Evolutionary conservation across 495 filamentous ascomycete species (phyloP).

Genomic region (Eremomyces bilateralis): DNA sequence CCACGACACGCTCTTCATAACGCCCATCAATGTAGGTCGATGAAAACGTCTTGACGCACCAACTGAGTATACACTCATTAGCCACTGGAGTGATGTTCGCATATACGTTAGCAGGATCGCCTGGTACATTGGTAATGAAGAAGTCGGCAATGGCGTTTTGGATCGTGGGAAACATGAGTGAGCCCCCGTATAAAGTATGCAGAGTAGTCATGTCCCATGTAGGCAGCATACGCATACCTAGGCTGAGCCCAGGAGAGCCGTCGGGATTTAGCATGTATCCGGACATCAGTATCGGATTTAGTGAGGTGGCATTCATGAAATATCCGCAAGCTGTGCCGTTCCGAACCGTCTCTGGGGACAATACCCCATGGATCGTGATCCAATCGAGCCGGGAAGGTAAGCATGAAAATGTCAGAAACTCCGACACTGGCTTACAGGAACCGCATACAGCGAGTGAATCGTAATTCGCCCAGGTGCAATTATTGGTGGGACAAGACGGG

Average conservation of each 20-base stretch:
- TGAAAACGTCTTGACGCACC: constrained; percentile 7
- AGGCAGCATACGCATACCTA: constrained; percentile 3
- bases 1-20: constrained; percentile 4
- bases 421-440: constrained; percentile 2
- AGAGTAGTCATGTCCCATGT: background rate
- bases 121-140: background rate
- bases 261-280: constrained; percentile 6
- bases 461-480: constrained; percentile 9
- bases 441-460: constrained; percentile 8
- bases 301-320: constrained; percentile 5
- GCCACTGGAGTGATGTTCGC: constrained; percentile 3
- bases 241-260: constrained; percentile 1
- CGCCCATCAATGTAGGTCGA: constrained; percentile 5
- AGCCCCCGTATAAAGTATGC: constrained; percentile 2
- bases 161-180: constrained; percentile 8
- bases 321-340: constrained; percentile 3
- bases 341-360: no score
- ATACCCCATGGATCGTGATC: no score
- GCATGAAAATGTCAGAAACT: constrained; percentile 3
- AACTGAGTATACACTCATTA: constrained; percentile 7
- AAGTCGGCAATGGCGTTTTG: constrained; percentile 7
- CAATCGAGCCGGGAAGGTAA: constrained; percentile 1
- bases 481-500: constrained; percentile 7
- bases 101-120: constrained; percentile 2
- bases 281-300: constrained; percentile 6